Conservation (phyloP, 805 yeast species). For the Candida pini region DNA sequence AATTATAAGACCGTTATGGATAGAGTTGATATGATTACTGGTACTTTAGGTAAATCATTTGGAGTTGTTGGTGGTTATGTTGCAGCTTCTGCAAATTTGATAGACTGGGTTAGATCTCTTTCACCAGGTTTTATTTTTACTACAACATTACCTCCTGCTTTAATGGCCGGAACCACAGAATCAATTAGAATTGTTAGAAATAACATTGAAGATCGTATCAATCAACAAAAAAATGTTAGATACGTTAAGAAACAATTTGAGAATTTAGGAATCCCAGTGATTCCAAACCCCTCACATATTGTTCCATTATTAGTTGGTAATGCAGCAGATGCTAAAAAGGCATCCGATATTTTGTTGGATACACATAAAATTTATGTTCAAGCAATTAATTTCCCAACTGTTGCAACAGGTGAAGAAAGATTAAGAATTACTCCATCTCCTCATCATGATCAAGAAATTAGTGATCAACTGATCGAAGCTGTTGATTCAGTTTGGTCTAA, state of each 20-base stretch:
- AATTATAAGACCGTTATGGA: slow-evolving; percentile 62
- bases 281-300: slow-evolving; percentile 96
- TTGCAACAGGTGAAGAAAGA: slow-evolving; percentile 92
- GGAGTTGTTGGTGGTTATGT: slow-evolving; percentile 98
- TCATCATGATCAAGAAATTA: slow-evolving; percentile 75
- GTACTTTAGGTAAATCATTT: slow-evolving; percentile 94
- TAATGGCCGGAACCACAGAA: slow-evolving; percentile 90
- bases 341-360: slow-evolving; percentile 82
- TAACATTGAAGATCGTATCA: slow-evolving; percentile 69
- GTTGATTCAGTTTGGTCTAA: slow-evolving; percentile 76
- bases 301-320: slow-evolving; percentile 94
- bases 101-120: slow-evolving; percentile 94
- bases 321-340: slow-evolving; percentile 85
- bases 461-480: slow-evolving; percentile 72
- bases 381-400: slow-evolving; percentile 98
- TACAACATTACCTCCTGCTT: slow-evolving; percentile 94
- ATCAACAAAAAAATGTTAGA: slow-evolving; percentile 79
- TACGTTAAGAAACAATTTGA: slow-evolving; percentile 74
- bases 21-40: slow-evolving; percentile 93
- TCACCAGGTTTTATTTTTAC: slow-evolving; percentile 98
- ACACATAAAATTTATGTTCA: slow-evolving; percentile 90
- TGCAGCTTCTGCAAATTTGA: slow-evolving; percentile 76
- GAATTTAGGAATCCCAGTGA: slow-evolving; percentile 81
- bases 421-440: slow-evolving; percentile 99
- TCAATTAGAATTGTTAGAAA: slow-evolving; percentile 82